Evolutionary conservation across 225 moss, liverwort and hornwort genomes (phyloP).

Genomic region (Climacium dendroides): DNA sequence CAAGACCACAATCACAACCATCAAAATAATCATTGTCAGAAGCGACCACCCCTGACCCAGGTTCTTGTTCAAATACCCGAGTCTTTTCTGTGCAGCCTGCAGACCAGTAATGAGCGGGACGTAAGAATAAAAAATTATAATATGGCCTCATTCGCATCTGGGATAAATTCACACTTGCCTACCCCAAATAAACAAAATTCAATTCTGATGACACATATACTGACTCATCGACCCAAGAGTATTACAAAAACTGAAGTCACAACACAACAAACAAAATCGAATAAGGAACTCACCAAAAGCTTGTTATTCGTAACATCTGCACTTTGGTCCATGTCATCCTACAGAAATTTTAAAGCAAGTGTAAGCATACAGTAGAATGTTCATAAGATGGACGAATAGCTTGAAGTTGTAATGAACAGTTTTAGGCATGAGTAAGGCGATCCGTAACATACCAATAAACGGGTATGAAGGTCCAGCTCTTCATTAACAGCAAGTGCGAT

Average conservation of each 20-base stretch:
- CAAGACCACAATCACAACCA: conserved; percentile 70
- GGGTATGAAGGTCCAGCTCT: conserved; percentile 88
- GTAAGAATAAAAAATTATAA: not conserved
- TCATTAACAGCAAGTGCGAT: conserved; percentile 95
- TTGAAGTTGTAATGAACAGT: not conserved
- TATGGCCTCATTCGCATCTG: not conserved
- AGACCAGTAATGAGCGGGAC: not conserved
- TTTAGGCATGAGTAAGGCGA: not conserved
- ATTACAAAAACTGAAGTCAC: not conserved
- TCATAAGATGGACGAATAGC: not conserved
- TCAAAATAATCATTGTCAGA: conserved; percentile 71
- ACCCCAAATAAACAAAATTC: not conserved
- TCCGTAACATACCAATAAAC: conserved; percentile 41
- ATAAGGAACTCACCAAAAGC: conserved; percentile 36
- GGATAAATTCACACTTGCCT: not conserved
- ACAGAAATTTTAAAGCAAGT: not conserved
- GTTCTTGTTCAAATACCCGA: conserved; percentile 63
- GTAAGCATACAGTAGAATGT: not conserved
- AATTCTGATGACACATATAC: not conserved
- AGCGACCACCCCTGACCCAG: conserved; percentile 65
- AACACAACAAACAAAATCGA: not conserved
- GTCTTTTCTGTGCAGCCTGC: conserved; percentile 74
- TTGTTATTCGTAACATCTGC: conserved; percentile 86
- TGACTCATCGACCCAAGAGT: not conserved
- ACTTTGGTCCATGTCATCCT: conserved; percentile 80